Evolutionary conservation across 2,329 filamentous ascomycete species (phyloP), one percentile per base, ranked within the genome.

Genomic region (Emergomyces orientalis): DNA sequence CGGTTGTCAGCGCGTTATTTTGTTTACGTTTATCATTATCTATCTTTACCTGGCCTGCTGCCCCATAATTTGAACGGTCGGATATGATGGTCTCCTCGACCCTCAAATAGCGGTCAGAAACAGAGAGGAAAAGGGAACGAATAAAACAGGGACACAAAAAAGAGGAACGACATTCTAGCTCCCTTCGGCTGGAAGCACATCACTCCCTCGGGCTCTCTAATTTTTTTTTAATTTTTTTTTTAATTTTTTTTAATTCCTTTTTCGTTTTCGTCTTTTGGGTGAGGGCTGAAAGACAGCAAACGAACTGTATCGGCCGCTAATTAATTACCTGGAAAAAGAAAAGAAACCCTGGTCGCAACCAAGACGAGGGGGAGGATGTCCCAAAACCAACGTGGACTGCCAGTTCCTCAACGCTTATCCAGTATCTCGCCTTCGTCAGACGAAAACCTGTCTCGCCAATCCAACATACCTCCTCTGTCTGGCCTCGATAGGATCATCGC

Each of bases 381-480:
- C 51, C 51, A 61, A 41, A 27, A 61, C 47, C 60, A 61, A 52
- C 17, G n/a, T 17, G 30, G 14, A 17, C 25, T 43, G 37, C 34
- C 43, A n/a, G 49, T 61, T 17, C 60, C 60, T 54, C 60, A 52
- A 43, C 60, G 60, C 37, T 54, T 52, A 39, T 61, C 60, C 3
- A 61, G 60, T 61, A 22, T 55, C 11, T 54, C 57, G n/a, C 14
- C 49, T 32, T 61, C 60, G 13, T 41, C 47, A 54, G 30, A 55
- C 60, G 60, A 45, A 32, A 30, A 25, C 4, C 22, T 56, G 7
- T 43, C 60, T 17, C 47, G 22, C 25, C 22, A 43, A 25, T 41
- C 45, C 37, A 45, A 49, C 37, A 34, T 37, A 22, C n/a, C 45
- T 17, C 37, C 60, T 30, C 37, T 56, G 13, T 34, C 37, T 22